Conservation (phyloP, 2,329 filamentous ascomycete genomes). For the Hypoxylon sp. region DNA sequence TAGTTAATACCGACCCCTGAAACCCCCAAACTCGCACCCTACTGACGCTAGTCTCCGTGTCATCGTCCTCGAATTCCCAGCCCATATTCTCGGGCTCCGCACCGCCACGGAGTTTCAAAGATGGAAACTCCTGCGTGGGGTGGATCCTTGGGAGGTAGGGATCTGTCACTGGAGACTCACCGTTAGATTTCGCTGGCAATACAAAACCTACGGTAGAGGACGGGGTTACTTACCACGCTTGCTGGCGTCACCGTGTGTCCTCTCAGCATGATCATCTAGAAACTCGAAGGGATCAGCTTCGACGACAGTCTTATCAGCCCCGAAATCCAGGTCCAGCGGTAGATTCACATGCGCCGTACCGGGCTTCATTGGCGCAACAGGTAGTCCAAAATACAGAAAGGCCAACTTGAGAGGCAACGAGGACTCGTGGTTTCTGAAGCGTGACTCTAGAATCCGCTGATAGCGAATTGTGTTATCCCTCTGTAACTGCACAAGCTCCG, state of each 20-base stretch:
- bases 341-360: conserved; percentile 29
- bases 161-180: background rate
- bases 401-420: conserved; percentile 58
- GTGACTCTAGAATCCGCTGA: conserved; percentile 47
- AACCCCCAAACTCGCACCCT: conserved; percentile 29
- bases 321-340: conserved; percentile 31
- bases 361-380: conserved; percentile 56
- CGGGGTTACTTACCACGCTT: conserved; percentile 23
- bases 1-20: conserved; percentile 31
- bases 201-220: background rate
- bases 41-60: background rate
- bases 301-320: conserved; percentile 5
- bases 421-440: conserved; percentile 49
- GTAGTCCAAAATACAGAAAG: conserved; percentile 62
- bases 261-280: conserved; percentile 39
- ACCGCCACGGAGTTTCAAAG: conserved; percentile 33
- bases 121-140: conserved; percentile 21
- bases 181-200: conserved; percentile 3
- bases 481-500: conserved; percentile 52
- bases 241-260: conserved; percentile 24
- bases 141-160: conserved; percentile 1
- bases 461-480: conserved; percentile 50
- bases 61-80: conserved; percentile 6
- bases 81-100: conserved; percentile 6
- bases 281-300: conserved; percentile 42